phyloP scores from a whole-genome alignment of 1,139 yeast genomes.

The Pichia sp. region DNA sequence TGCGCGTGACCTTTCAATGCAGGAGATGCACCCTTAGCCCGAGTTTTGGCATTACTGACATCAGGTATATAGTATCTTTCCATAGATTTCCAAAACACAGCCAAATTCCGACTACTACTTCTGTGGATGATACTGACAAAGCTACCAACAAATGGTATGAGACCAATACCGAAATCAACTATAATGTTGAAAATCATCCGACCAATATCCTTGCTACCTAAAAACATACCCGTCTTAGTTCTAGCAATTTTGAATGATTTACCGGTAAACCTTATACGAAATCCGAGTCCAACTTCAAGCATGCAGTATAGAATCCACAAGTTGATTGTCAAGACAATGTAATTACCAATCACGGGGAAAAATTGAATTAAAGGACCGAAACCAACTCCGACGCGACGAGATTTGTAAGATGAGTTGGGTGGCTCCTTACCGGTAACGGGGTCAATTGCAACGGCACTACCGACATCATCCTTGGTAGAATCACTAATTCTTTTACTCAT shows the following conservation, averaged over 20 bases:
- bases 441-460: background rate
- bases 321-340: conserved; percentile 31
- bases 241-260: background rate
- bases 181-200: conserved; percentile 54
- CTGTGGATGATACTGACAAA: conserved; percentile 61
- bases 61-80: conserved; percentile 1
- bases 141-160: conserved; percentile 71
- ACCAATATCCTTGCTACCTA: conserved; percentile 29
- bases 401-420: background rate
- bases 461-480: background rate
- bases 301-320: conserved; percentile 45
- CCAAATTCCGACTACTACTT: conserved; percentile 60
- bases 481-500: too few relatives aligned
- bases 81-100: conserved; percentile 11
- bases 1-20: too few relatives aligned
- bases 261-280: conserved; percentile 28
- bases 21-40: too few relatives aligned
- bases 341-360: conserved; percentile 39
- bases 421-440: background rate
- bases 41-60: too few relatives aligned
- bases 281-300: conserved; percentile 39
- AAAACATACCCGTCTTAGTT: background rate
- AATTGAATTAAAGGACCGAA: conserved; percentile 69
- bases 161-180: conserved; percentile 61
- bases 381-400: conserved; percentile 39